Evolutionary conservation across 441 rosid species (phyloP), one percentile per base, ranked within the genome.

Genomic region (Croton laevigatus): DNA sequence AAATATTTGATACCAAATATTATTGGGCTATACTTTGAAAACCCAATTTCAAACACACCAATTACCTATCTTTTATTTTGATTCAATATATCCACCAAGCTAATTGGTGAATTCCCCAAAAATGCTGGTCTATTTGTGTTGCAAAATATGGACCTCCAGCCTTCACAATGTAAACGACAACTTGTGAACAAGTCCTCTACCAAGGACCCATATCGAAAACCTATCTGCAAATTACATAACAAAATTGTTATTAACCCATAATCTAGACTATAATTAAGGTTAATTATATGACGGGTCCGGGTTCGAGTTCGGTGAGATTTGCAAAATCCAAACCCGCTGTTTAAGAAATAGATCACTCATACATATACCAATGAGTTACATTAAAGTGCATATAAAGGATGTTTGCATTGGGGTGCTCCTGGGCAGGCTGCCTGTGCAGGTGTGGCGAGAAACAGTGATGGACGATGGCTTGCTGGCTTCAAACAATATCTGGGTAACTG

Each of bases 171-270:
- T n/a, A 87, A 27, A 2, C 34, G 46, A 65, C 70, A 92, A 0
- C 96, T 87, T 8, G 96, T 88, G 72, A 62, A 80, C 61, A 32
- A 84, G 71, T 92, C 94, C 80, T 92, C 97, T 3, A 84, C 87
- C 51, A 90, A 45, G 0, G 96, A 84, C 0, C 98, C 96, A 61
- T 91, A 91, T 65, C 94, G 71, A 16, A 81, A 81, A 0, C 97
- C 97, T 32, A 79, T 78, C 94, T 91, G 83, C 68, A 76, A 5
- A 62, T 16, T 40, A 38, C 23, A 55, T n/a, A 55, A 6, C 12
- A 12, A 22, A 23, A 12, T 13, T 8, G 27, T 27, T 27, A 27
- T 13, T 10, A 27, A 58, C 7, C 6, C 44, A 6, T 40, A 9
- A 9, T 6, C 10, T 7, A 40, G 44, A 40, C n/a, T n/a, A n/a